Evolutionary conservation across 768 basidiomycete species (phyloP).

Genomic region (Infundibulicybe gibba): DNA sequence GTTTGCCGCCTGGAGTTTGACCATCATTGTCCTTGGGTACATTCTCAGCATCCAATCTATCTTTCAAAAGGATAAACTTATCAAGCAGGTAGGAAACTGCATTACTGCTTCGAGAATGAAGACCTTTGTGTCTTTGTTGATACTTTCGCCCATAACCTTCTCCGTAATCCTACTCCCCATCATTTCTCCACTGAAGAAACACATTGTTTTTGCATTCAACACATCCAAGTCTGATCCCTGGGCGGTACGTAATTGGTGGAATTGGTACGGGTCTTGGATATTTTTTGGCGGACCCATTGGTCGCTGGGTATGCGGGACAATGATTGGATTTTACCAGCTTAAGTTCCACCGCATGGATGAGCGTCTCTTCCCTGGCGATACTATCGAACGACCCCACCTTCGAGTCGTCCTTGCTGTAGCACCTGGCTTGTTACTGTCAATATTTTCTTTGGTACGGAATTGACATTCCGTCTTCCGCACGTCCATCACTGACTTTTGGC

Average conservation of each 20-base stretch:
- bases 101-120: slow-evolving; percentile 34
- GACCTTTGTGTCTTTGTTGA: slow-evolving; percentile 28
- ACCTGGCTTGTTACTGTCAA: slow-evolving; percentile 23
- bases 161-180: slow-evolving; percentile 25
- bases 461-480: background rate
- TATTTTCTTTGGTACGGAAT: slow-evolving; percentile 31
- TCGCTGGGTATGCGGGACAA: slow-evolving; percentile 34
- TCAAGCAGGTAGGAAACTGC: slow-evolving; percentile 36
- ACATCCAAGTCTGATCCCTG: slow-evolving; percentile 25
- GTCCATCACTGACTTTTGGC: background rate
- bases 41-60: background rate
- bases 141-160: slow-evolving; percentile 26
- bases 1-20: slow-evolving; percentile 42
- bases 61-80: too few species aligned
- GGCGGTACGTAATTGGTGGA: slow-evolving; percentile 34
- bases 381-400: slow-evolving; percentile 34
- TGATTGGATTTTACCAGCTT: slow-evolving; percentile 29
- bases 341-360: slow-evolving; percentile 10
- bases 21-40: slow-evolving; percentile 46
- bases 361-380: slow-evolving; percentile 15
- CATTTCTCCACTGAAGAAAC: slow-evolving; percentile 15
- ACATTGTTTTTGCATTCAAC: slow-evolving; percentile 23
- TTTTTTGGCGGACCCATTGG: slow-evolving; percentile 39
- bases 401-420: slow-evolving; percentile 21
- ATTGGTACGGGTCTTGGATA: slow-evolving; percentile 40